Evolutionary conservation across 148 eudicot genomes (phyloP), one percentile per base, ranked within the genome.

Genomic region (Arctostaphylos glauca): DNA sequence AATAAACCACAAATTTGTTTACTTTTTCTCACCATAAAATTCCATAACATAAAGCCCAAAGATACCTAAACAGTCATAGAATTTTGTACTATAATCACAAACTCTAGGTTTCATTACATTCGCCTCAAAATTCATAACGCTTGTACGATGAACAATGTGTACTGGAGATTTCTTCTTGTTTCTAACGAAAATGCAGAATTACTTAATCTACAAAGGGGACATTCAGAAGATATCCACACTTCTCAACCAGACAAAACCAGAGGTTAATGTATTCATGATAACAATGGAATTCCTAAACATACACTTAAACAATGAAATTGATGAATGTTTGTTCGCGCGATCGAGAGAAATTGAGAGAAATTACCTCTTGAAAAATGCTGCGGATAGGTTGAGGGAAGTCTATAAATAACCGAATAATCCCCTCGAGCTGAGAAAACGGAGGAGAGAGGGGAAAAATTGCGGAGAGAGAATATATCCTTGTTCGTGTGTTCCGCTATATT

Each of bases 321-420:
- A 77, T 38, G 48, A 77, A 54, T 53, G 10, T 54, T 2, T 7
- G 19, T 6, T 5, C 1, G 38, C 21, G 15, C 21, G 68, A 58
- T 23, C 25, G 44, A 50, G 48, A 31, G 48, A 67, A 5, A 9
- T n/a, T 0, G 58, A 80, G 76, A 68, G 75, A 50, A 53, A 67
- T 70, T 80, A 68, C 82, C 82, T 80, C 9, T 16, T 23, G 76
- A 38, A 18, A 59, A 46, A 67, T 66, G 41, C n/a, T 25, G 53
- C 23, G 60, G 62, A 15, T 18, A 67, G 14, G 10, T 13, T 38
- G 74, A 80, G 59, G 49, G 59, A 80, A 54, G 18, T 47, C 74
- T 80, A 66, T 66, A 49, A 64, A 49, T 80, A 15, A 74, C 82
- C 73, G 74, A 80, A 64, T 66, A 66, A 66, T 47, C 74, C 82